Conservation (phyloP, 352 stramenopile species). For the Aphanomyces euteiches region DNA sequence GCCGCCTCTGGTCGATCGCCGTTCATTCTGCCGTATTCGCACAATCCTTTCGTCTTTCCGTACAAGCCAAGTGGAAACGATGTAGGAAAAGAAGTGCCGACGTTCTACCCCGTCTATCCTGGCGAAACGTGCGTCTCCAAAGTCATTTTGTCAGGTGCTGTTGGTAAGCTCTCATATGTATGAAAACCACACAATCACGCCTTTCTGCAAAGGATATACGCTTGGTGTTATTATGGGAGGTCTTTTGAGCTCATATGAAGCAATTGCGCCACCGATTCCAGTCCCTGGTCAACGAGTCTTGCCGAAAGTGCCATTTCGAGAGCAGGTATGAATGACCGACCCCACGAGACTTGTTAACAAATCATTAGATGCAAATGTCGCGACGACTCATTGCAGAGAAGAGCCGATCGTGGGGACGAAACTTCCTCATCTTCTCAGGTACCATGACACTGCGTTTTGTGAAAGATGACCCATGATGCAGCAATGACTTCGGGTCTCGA, state of each 20-base stretch:
- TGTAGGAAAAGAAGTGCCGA: constrained; percentile 56
- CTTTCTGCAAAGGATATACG: constrained; percentile 52
- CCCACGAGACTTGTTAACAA: constrained; percentile 29
- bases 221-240: constrained; percentile 79
- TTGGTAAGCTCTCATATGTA: constrained; percentile 46
- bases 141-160: constrained; percentile 70
- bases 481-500: constrained; percentile 94
- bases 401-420: constrained; percentile 81
- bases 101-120: constrained; percentile 67
- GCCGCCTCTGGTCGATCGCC: background rate
- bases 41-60: constrained; percentile 80
- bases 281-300: constrained; percentile 74
- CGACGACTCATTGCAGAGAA: constrained; percentile 71
- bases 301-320: constrained; percentile 71
- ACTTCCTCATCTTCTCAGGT: constrained; percentile 84
- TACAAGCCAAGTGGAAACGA: constrained; percentile 36
- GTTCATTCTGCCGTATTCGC: constrained; percentile 35
- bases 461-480: constrained; percentile 28
- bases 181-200: background rate
- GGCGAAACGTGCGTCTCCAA: constrained; percentile 77
- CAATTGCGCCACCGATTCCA: constrained; percentile 74
- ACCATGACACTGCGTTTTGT: background rate
- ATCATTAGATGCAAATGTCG: constrained; percentile 49
- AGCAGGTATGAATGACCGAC: constrained; percentile 46
- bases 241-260: constrained; percentile 80